Evolutionary conservation across 306 rosid species (phyloP).

Genomic region (Prunus armeniaca): DNA sequence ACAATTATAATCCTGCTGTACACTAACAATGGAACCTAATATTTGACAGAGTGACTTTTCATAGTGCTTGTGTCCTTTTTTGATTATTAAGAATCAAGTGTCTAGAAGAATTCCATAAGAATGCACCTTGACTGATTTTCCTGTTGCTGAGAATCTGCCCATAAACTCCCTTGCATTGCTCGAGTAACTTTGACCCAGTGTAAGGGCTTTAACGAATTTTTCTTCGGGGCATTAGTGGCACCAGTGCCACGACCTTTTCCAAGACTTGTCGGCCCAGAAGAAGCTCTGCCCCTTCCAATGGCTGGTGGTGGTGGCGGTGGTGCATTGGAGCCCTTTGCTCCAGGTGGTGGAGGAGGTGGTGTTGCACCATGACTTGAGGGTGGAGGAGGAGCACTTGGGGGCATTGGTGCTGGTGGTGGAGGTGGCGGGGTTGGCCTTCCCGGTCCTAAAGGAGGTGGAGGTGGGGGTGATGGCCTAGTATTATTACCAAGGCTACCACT

Average conservation of each 20-base stretch:
- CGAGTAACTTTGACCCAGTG: slow-evolving; percentile 98
- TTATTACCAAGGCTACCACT: slow-evolving; percentile 1
- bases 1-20: slow-evolving; percentile 1
- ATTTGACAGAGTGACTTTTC: not conserved
- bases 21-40: not conserved
- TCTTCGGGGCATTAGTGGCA: slow-evolving; percentile 59
- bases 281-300: slow-evolving; percentile 34
- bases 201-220: slow-evolving; percentile 66
- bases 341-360: slow-evolving; percentile 44
- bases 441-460: slow-evolving; percentile 46
- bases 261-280: slow-evolving; percentile 46
- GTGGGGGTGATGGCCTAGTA: slow-evolving; percentile 35
- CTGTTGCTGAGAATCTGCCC: slow-evolving; percentile 92
- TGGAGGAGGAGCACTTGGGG: slow-evolving; percentile 52
- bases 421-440: slow-evolving; percentile 28
- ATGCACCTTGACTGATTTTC: slow-evolving; percentile 69
- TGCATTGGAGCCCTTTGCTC: slow-evolving; percentile 36
- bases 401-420: slow-evolving; percentile 47
- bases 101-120: slow-evolving; percentile 20
- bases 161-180: slow-evolving; percentile 84
- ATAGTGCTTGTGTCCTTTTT: slow-evolving; percentile 1
- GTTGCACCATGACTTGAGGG: slow-evolving; percentile 27
- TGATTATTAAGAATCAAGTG: not conserved
- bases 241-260: slow-evolving; percentile 64
- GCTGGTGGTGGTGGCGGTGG: slow-evolving; percentile 49